phyloP scores from a whole-genome alignment of 164 flowering plant genomes.

The Echeveria elegans region DNA sequence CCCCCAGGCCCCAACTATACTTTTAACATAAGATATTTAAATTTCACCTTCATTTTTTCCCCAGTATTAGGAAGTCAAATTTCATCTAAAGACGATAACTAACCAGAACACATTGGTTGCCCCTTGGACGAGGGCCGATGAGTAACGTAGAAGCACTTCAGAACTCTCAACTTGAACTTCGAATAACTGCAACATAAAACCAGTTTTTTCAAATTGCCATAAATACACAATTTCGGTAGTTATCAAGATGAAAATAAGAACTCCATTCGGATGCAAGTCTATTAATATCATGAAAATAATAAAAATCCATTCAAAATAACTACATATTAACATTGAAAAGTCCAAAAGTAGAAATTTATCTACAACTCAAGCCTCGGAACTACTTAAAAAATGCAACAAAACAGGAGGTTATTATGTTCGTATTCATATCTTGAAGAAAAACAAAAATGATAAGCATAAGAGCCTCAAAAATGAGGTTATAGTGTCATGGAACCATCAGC shows the following conservation, averaged over 20 bases:
- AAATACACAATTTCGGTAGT: neutral
- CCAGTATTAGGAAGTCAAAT: neutral
- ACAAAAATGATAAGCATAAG: no score
- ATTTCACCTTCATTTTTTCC: neutral
- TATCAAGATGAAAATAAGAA: neutral
- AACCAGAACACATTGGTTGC: slow-evolving; percentile 96
- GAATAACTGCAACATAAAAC: slow-evolving; percentile 55
- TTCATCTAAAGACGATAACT: no score
- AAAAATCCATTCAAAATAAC: neutral
- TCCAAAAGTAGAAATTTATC: no score
- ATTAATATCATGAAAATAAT: no score
- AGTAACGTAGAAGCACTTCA: slow-evolving; percentile 71
- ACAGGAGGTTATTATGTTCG: no score
- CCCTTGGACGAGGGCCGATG: slow-evolving; percentile 96
- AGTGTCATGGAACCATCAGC: no score
- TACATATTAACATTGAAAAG: no score
- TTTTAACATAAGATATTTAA: neutral
- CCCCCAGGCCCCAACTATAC: neutral
- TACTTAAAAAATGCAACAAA: no score
- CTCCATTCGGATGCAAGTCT: neutral
- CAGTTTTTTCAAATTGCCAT: neutral
- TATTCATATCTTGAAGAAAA: no score
- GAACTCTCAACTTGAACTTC: slow-evolving; percentile 73
- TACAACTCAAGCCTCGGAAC: no score
- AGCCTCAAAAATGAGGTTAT: no score